Conservation (phyloP, 1,139 yeast genomes). For the Taphrina deformans region DNA sequence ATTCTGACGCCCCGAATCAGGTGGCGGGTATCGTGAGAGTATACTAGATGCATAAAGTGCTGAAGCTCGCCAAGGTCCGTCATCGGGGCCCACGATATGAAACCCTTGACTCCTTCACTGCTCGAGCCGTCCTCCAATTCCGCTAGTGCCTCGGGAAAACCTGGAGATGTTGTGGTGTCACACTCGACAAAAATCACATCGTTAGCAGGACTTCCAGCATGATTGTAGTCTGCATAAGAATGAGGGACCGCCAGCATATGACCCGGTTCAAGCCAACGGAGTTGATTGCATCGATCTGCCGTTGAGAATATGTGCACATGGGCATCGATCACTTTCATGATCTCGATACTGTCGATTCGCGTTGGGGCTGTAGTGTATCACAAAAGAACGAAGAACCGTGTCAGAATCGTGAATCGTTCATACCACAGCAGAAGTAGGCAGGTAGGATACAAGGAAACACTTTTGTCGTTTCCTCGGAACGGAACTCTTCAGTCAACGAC, state of each 20-base stretch:
- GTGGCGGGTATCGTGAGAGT: neutral
- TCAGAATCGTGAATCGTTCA: too few relatives aligned
- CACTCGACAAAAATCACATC: conserved; percentile 17
- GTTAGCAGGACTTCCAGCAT: neutral
- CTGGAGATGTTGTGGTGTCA: conserved; percentile 1
- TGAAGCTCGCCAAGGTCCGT: neutral
- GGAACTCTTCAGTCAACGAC: too few relatives aligned
- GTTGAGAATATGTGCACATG: conserved; percentile 22
- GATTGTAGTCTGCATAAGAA: neutral
- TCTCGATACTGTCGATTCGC: too few relatives aligned
- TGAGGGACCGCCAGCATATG: conserved; percentile 4
- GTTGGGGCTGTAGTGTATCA: too few relatives aligned
- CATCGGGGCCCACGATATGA: conserved; percentile 30
- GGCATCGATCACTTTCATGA: conserved; percentile 10
- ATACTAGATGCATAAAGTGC: neutral
- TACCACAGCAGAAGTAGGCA: too few relatives aligned
- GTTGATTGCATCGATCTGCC: neutral
- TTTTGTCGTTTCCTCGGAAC: too few relatives aligned
- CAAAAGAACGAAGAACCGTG: too few relatives aligned
- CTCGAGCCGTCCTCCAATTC: conserved; percentile 12
- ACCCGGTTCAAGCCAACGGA: conserved; percentile 5
- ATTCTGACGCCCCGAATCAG: conserved; percentile 10
- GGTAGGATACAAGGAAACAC: too few relatives aligned
- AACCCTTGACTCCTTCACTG: neutral
- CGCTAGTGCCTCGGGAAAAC: neutral